phyloP scores from a whole-genome alignment of 306 rosid species.

The Lathyrus tuberosus region DNA sequence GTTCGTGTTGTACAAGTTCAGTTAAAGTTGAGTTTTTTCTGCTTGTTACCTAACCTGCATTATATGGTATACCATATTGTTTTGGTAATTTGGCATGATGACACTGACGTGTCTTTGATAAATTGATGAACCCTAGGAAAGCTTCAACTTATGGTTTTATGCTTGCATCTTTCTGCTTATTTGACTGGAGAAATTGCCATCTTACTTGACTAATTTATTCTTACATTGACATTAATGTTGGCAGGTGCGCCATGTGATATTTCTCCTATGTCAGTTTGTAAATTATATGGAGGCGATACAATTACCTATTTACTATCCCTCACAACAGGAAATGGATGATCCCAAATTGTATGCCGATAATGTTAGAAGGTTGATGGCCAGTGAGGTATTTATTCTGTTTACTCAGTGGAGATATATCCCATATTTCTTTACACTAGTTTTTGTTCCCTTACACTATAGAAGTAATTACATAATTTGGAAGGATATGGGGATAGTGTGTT shows the following conservation, averaged over 20 bases:
- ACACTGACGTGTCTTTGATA: not conserved
- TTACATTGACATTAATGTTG: constrained; percentile 31
- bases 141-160: not conserved
- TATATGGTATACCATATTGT: not conserved
- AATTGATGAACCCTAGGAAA: constrained; percentile 5
- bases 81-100: not conserved
- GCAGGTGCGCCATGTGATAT: constrained; percentile 91
- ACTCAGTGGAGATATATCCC: not conserved
- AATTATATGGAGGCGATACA: constrained; percentile 75
- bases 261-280: constrained; percentile 92
- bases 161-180: constrained; percentile 14
- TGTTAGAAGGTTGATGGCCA: constrained; percentile 87
- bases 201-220: constrained; percentile 23
- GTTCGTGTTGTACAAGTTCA: not conserved
- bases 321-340: constrained; percentile 87
- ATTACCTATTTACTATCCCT: constrained; percentile 77
- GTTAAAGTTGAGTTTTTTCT: not conserved
- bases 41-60: not conserved
- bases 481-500: not conserved
- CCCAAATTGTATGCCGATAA: constrained; percentile 76
- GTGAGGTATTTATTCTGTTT: constrained; percentile 66
- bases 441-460: too few relatives aligned
- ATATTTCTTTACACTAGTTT: not conserved
- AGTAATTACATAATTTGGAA: too few relatives aligned
- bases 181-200: constrained; percentile 20